phyloP scores from a whole-genome alignment of 352 stramenopile genomes.

The Globisporangium solare region DNA sequence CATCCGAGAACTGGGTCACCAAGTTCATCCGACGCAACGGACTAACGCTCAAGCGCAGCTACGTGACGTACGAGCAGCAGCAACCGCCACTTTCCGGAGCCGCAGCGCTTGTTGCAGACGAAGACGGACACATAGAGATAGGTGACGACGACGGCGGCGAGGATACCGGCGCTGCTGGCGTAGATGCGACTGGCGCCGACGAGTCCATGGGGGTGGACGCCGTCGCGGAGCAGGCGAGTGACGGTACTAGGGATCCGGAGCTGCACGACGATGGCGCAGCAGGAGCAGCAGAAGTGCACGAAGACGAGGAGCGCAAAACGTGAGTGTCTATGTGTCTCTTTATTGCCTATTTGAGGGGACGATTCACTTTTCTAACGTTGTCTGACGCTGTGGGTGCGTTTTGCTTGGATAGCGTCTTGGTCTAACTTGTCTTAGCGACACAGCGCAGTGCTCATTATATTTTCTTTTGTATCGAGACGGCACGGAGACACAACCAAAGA shows the following conservation, averaged over 20 bases:
- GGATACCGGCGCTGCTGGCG: neutral
- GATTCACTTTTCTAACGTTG: neutral
- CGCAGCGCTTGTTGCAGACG: neutral
- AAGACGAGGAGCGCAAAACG: slow-evolving; percentile 13
- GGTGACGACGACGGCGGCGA: slow-evolving; percentile 9
- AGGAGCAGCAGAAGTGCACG: neutral
- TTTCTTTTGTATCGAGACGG: too few species aligned
- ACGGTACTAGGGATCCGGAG: neutral
- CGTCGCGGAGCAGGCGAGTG: neutral
- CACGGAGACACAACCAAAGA: too few species aligned
- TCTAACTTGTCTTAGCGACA: neutral
- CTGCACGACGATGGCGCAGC: neutral
- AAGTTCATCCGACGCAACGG: slow-evolving; percentile 81
- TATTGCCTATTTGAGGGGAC: neutral
- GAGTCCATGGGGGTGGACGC: neutral
- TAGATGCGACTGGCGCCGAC: neutral
- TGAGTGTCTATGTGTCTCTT: neutral
- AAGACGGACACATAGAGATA: slow-evolving; percentile 8
- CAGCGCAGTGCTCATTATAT: too few species aligned
- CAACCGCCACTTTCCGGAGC: slow-evolving; percentile 12
- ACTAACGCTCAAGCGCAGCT: slow-evolving; percentile 73
- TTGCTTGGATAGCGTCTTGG: neutral
- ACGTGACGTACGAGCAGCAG: slow-evolving; percentile 62
- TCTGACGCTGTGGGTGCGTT: neutral
- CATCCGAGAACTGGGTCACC: slow-evolving; percentile 79